Evolutionary conservation across 2,329 filamentous ascomycete genomes (phyloP), one percentile per base, ranked within the genome.

Genomic region (Cordyceps farinosa): DNA sequence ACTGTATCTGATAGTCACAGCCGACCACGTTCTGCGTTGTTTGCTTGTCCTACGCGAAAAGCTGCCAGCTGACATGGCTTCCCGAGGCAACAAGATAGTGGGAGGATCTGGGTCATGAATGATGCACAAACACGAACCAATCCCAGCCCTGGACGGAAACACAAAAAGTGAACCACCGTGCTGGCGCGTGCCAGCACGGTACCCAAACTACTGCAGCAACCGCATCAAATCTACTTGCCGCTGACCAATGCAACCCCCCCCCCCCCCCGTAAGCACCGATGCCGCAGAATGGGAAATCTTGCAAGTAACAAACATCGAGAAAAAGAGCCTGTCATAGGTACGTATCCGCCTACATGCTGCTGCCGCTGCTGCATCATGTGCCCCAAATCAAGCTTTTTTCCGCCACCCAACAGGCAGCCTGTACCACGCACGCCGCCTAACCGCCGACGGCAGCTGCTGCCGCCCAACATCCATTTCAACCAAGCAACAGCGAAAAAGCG

Each of bases 331-430:
- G 11, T 13, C 13, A 15, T 13, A 38, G 8, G 2, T 11, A 22
- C 9, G 13, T 22, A 52, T 2, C 29, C 36, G 47, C 22, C 47
- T 50, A 15, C 47, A 22, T 34, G 30, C 11, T 5, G 5, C 3
- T 3, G 2, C 47, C 13, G 30, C 42, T n/a, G 13, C 8, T 27
- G 36, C 57, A 60, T 60, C 57, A 60, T 60, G 57, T 60, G 57
- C 57, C 47, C 22, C n/a, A 38, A 30, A 38, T 40, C 44, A 57
- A 56, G 54, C 30, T 57, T 57, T 57, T 36, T 27, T 17, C 15
- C 4, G 29, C 54, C 30, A 48, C 40, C 54, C n/a, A 57, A 27
- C 54, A 57, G 45, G 13, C 55, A 58, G 32, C 44, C 30, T n/a
- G 22, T 59, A 36, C 56, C 32, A 59, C 45, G 9, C 34, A 40